A percentile compares a stretch with the other conserved stretches of the same genome.
phyloP scores from a whole-genome alignment of 805 yeast species.

The Candida peoriensis region DNA sequence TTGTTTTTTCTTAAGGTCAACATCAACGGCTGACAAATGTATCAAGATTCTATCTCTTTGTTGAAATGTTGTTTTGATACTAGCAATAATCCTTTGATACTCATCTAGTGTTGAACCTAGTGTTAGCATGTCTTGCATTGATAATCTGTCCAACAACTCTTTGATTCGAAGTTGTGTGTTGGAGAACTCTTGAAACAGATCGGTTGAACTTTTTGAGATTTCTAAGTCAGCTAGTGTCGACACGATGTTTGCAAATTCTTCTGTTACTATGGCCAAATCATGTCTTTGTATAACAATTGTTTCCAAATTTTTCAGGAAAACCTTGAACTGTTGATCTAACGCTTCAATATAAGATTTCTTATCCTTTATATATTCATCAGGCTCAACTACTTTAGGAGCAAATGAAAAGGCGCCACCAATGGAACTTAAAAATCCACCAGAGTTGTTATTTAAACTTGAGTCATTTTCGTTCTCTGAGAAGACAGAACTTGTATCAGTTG shows the following conservation, averaged over 20 bases:
- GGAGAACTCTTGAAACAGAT: constrained; percentile 65
- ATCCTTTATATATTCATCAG: constrained; percentile 71
- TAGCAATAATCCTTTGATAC: constrained; percentile 70
- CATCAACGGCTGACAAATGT: constrained; percentile 42
- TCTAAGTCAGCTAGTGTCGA: constrained; percentile 69
- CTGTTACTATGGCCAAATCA: constrained; percentile 63
- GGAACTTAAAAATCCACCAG: constrained; percentile 64
- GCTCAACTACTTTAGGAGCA: constrained; percentile 64
- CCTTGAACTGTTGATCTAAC: constrained; percentile 66
- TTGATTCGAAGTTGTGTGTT: constrained; percentile 65
- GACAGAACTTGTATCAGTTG: constrained; percentile 41
- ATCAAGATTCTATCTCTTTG: constrained; percentile 60
- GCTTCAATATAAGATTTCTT: constrained; percentile 65
- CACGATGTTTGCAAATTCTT: constrained; percentile 56
- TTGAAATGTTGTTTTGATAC: constrained; percentile 66
- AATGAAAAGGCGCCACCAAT: constrained; percentile 62
- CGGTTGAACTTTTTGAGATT: constrained; percentile 59
- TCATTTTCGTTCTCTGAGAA: constrained; percentile 26
- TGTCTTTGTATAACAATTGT: constrained; percentile 67
- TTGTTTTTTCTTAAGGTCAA: constrained; percentile 44
- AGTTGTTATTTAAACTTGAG: constrained; percentile 26
- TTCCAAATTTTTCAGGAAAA: constrained; percentile 67
- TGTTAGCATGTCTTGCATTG: constrained; percentile 81
- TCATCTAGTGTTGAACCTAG: constrained; percentile 86
- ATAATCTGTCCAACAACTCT: constrained; percentile 70